A percentile compares a stretch with the other conserved stretches of the same genome.
Evolutionary conservation across 1,284 basidiomycete species (phyloP).

Genomic region (Exobasidium rhododendri): DNA sequence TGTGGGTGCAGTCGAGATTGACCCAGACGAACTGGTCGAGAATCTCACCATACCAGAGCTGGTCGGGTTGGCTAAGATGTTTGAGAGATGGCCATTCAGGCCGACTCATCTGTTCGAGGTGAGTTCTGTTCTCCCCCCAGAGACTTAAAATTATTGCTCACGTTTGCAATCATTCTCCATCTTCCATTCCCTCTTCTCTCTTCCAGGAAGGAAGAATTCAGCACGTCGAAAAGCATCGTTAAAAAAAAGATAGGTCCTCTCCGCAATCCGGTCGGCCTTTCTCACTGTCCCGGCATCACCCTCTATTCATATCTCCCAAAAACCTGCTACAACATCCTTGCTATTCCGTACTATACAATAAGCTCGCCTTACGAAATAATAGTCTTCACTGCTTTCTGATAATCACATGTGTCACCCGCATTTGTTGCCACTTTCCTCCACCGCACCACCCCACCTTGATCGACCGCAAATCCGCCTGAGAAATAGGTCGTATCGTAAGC

Average conservation of each 20-base stretch:
- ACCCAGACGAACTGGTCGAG: slow-evolving; percentile 31
- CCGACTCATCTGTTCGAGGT: slow-evolving; percentile 23
- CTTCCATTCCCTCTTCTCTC: no score
- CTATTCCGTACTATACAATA: neutral
- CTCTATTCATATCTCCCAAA: no score
- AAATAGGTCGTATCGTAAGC: no score
- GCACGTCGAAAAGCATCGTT: neutral
- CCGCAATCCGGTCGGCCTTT: no score
- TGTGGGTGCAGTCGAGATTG: slow-evolving; percentile 26
- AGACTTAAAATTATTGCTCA: no score
- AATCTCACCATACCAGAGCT: slow-evolving; percentile 45
- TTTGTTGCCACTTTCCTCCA: slow-evolving; percentile 22
- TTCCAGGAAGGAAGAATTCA: neutral
- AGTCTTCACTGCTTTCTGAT: slow-evolving; percentile 16
- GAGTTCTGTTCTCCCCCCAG: no score
- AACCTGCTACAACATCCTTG: no score
- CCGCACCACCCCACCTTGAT: slow-evolving; percentile 18
- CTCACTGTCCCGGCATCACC: no score
- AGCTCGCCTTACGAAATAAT: neutral
- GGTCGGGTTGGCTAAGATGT: slow-evolving; percentile 41
- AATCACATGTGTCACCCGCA: slow-evolving; percentile 20
- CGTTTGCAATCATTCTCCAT: no score
- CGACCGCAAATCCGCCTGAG: slow-evolving; percentile 22
- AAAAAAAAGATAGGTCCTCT: no score
- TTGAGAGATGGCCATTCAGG: slow-evolving; percentile 52